phyloP scores from a whole-genome alignment of 805 yeast genomes.

The Allodekkera sacchari region DNA sequence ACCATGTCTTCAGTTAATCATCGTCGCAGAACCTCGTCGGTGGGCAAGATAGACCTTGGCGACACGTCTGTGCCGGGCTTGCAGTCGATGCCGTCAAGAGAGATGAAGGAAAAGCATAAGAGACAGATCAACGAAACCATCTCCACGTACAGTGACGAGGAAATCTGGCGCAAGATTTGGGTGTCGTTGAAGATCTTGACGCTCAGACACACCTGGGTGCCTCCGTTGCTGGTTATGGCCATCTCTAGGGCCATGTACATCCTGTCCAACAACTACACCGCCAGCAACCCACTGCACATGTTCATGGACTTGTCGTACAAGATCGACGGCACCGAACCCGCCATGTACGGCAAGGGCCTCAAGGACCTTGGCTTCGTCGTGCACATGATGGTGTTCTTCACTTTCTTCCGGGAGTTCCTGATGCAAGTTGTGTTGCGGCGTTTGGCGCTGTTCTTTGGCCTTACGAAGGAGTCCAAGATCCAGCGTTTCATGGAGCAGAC shows the following conservation, averaged over 20 bases:
- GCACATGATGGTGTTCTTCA: constrained; percentile 78
- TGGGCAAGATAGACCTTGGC: constrained; percentile 69
- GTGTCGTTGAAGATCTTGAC: constrained; percentile 50
- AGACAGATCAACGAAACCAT: constrained; percentile 17
- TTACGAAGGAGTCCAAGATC: constrained; percentile 46
- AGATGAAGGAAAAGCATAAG: constrained; percentile 27
- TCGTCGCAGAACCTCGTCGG: constrained; percentile 41
- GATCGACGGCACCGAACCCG: constrained; percentile 47
- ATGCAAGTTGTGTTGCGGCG: constrained; percentile 82
- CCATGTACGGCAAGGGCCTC: constrained; percentile 73
- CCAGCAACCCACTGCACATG: constrained; percentile 51
- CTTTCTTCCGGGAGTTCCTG: constrained; percentile 81
- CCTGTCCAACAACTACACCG: constrained; percentile 48
- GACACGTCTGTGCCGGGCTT: constrained; percentile 62
- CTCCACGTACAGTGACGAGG: constrained; percentile 35
- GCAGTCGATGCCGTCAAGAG: constrained; percentile 52
- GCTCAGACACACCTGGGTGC: constrained; percentile 63
- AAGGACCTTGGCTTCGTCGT: constrained; percentile 75
- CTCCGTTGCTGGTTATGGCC: constrained; percentile 46
- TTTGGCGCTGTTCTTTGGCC: constrained; percentile 45
- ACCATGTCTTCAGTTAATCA: not conserved
- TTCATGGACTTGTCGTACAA: constrained; percentile 61
- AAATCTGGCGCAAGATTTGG: constrained; percentile 46
- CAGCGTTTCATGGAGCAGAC: constrained; percentile 90
- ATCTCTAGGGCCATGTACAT: constrained; percentile 36